Evolutionary conservation across 179 eudicot genomes (phyloP).

Genomic region (Drosera spatulata): DNA sequence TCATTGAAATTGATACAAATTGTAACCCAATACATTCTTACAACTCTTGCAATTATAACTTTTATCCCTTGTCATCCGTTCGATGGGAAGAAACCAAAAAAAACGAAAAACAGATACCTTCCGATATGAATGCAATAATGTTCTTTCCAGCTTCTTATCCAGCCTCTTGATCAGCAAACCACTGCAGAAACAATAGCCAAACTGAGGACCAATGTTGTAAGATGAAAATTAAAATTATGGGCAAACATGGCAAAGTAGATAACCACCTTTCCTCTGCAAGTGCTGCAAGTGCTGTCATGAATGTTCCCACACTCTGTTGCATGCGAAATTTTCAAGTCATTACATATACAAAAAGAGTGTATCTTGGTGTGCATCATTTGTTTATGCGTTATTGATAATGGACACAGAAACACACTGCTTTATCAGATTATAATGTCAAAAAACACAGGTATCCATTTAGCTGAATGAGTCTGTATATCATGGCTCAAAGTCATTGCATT

Average conservation of each 20-base stretch:
- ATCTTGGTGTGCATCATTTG: neutral
- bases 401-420: neutral
- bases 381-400: neutral
- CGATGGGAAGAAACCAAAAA: neutral
- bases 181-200: conserved; percentile 34
- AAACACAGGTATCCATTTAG: too few species aligned
- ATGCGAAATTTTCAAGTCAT: neutral
- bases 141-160: conserved; percentile 88
- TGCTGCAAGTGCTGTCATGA: conserved; percentile 54
- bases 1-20: too few species aligned
- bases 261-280: conserved; percentile 77
- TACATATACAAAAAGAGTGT: neutral
- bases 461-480: too few species aligned
- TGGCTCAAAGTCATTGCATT: too few species aligned
- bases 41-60: neutral
- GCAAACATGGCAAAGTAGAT: neutral
- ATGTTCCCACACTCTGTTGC: conserved; percentile 67
- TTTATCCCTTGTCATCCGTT: neutral
- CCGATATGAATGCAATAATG: conserved; percentile 85
- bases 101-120: conserved; percentile 40
- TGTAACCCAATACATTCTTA: too few species aligned
- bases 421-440: neutral
- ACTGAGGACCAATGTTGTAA: neutral
- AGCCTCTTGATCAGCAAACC: conserved; percentile 77
- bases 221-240: neutral